These are phyloP conservation scores for Clitoria ternatea DNA, from an alignment of 306 rosid species.

Conservation along the genomic window DNA sequence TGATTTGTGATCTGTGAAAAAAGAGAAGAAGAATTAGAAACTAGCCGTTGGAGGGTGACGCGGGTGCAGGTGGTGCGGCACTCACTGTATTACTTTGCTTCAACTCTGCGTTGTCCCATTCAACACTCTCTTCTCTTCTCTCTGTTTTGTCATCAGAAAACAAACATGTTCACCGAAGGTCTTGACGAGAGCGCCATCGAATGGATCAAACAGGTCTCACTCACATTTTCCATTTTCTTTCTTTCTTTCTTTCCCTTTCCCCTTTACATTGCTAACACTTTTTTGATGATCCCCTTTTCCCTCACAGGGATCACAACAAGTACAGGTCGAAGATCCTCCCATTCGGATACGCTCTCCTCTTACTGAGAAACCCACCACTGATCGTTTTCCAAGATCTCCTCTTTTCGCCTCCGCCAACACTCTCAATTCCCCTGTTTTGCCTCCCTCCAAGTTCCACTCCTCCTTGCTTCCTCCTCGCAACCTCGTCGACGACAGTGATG, in stretches of 20 bases:
- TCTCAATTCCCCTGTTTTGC: constrained; percentile 48
- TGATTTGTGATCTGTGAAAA: too few species aligned
- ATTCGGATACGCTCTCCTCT: constrained; percentile 55
- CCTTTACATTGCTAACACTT: background rate
- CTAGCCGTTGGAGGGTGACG: too few species aligned
- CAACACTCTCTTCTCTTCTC: background rate
- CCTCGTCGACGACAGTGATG: constrained; percentile 29
- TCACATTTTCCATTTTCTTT: background rate
- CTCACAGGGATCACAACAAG: constrained; percentile 47
- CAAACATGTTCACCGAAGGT: constrained; percentile 79
- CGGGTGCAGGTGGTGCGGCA: too few species aligned
- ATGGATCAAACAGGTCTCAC: constrained; percentile 73
- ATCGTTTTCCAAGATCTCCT: constrained; percentile 59
- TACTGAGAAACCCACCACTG: constrained; percentile 32
- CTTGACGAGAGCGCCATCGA: constrained; percentile 83
- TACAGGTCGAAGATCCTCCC: constrained; percentile 30
- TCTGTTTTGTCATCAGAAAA: background rate
- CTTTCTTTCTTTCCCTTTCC: background rate
- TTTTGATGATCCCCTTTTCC: background rate
- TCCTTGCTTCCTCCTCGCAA: constrained; percentile 50
- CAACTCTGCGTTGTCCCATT: background rate
- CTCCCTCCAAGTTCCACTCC: constrained; percentile 72
- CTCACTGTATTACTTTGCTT: background rate
- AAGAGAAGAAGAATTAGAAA: too few species aligned
- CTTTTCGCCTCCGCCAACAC: constrained; percentile 25